These are phyloP conservation scores for Exophiala bonariae DNA, from an alignment of 2,329 filamentous ascomycete species.

Conservation along the genomic window DNA sequence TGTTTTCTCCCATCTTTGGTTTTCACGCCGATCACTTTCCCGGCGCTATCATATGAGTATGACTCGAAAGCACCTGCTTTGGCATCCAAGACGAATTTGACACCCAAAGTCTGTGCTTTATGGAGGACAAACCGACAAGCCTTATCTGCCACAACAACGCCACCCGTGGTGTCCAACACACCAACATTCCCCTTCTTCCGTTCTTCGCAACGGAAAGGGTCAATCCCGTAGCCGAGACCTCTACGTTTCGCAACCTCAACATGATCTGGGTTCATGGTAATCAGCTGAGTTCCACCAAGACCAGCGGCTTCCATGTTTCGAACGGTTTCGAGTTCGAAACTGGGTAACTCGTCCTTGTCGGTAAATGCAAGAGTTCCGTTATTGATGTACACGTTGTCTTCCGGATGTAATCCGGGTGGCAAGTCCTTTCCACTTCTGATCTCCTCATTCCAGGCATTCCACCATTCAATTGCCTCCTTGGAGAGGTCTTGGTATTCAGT, in stretches of 20 bases:
- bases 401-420: constrained; percentile 39
- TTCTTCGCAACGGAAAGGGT: constrained; percentile 38
- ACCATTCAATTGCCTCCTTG: constrained; percentile 43
- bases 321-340: constrained; percentile 40
- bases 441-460: constrained; percentile 49
- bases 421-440: constrained; percentile 31
- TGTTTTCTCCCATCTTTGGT: constrained; percentile 11
- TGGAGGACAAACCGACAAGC: constrained; percentile 48
- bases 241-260: constrained; percentile 30
- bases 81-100: constrained; percentile 42
- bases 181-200: constrained; percentile 34
- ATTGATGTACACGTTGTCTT: constrained; percentile 40
- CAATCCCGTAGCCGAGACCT: constrained; percentile 34
- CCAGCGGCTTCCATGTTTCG: constrained; percentile 38
- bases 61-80: constrained; percentile 33
- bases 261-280: constrained; percentile 33
- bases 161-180: constrained; percentile 49
- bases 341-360: constrained; percentile 6
- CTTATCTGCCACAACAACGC: constrained; percentile 47
- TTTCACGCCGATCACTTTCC: constrained; percentile 32
- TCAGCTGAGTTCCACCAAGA: constrained; percentile 35
- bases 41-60: constrained; percentile 23
- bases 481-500: constrained; percentile 50
- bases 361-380: constrained; percentile 34
- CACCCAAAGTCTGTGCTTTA: constrained; percentile 42